These are phyloP conservation scores for Trichoderma simmonsii DNA, from an alignment of 2,329 filamentous ascomycete species.

Conservation along the genomic window DNA sequence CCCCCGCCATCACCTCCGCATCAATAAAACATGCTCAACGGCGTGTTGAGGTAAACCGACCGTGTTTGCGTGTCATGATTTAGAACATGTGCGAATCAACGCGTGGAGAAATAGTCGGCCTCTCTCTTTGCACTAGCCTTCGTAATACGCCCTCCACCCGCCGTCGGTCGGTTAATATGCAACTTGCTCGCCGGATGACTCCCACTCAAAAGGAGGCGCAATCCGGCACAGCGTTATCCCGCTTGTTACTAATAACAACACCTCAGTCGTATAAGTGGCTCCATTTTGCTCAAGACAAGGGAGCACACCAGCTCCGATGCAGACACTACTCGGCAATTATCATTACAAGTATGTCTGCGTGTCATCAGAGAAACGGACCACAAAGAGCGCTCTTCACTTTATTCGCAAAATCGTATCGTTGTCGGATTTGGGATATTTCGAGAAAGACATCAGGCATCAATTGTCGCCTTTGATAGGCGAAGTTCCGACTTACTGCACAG, in stretches of 20 bases:
- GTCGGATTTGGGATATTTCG: neutral
- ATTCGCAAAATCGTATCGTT: neutral
- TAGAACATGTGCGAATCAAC: neutral
- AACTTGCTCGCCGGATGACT: slow-evolving; percentile 9
- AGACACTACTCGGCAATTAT: neutral
- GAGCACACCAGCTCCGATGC: neutral
- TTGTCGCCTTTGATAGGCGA: neutral
- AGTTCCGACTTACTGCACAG: neutral
- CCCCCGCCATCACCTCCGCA: neutral
- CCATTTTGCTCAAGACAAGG: neutral
- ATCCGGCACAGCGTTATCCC: slow-evolving; percentile 1
- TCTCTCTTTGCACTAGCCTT: neutral
- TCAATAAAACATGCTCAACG: neutral
- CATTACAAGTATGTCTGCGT: neutral
- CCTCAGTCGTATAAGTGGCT: neutral
- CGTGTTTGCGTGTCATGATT: neutral
- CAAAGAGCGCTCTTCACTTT: neutral
- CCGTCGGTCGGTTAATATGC: neutral
- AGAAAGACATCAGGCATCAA: neutral
- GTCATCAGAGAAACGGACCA: neutral
- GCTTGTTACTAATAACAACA: neutral
- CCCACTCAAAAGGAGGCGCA: neutral
- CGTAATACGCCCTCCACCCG: neutral
- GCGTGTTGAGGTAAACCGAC: neutral
- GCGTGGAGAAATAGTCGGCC: slow-evolving; percentile 1